phyloP scores from a whole-genome alignment of 352 stramenopile genomes.

The Phytopythium chamaehyphon region DNA sequence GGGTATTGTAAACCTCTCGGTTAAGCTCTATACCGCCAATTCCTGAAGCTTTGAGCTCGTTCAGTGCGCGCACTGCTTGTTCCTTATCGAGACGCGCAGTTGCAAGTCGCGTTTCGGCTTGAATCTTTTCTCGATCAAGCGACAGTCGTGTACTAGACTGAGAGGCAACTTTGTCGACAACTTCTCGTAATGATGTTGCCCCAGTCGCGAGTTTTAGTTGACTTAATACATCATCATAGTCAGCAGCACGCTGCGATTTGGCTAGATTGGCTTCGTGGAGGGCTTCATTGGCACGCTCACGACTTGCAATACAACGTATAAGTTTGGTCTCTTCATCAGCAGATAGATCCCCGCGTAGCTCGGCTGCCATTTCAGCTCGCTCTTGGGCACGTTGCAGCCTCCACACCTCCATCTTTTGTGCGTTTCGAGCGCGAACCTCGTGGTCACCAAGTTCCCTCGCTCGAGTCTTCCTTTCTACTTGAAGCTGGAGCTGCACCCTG shows the following conservation, averaged over 20 bases:
- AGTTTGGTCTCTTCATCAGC: constrained; percentile 57
- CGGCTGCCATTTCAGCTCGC: constrained; percentile 67
- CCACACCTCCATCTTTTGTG: constrained; percentile 81
- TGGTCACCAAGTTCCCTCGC: constrained; percentile 68
- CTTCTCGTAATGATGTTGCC: constrained; percentile 40
- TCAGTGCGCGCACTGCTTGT: constrained; percentile 46
- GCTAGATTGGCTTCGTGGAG: constrained; percentile 59
- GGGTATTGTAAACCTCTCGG: constrained; percentile 74
- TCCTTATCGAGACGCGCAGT: constrained; percentile 62
- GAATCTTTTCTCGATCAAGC: constrained; percentile 71
- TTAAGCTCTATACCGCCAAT: constrained; percentile 76
- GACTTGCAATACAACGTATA: constrained; percentile 56
- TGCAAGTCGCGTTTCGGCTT: constrained; percentile 51
- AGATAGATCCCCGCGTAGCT: constrained; percentile 69
- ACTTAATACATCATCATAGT: constrained; percentile 59
- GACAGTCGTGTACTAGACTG: constrained; percentile 53
- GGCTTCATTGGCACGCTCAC: constrained; percentile 58
- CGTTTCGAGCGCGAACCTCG: constrained; percentile 74
- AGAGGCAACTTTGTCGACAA: constrained; percentile 69
- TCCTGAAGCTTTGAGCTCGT: constrained; percentile 78
- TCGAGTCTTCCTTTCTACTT: constrained; percentile 58
- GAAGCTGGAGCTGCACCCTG: constrained; percentile 62
- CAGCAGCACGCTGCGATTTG: constrained; percentile 63
- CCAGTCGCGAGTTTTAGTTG: constrained; percentile 70
- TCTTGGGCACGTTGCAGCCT: constrained; percentile 65